Conservation (phyloP, 2,329 filamentous ascomycete genomes). For the Aspergillus hortae region DNA sequence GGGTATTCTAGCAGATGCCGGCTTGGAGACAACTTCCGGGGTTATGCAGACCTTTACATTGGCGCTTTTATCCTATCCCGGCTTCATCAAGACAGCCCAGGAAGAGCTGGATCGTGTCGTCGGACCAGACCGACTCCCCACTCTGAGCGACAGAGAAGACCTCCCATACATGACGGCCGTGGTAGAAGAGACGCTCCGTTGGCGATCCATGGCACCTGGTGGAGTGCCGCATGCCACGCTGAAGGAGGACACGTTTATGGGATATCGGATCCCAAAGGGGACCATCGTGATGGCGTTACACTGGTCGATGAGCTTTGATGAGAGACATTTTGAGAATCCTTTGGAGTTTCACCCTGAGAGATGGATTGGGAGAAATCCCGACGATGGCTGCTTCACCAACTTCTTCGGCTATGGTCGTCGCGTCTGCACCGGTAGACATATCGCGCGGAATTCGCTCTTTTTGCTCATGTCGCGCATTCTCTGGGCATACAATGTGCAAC, state of each 20-base stretch:
- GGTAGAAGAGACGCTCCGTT: constrained; percentile 28
- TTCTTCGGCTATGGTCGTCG: constrained; percentile 57
- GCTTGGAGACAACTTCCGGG: constrained; percentile 47
- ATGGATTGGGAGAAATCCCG: constrained; percentile 29
- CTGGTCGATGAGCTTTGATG: constrained; percentile 43
- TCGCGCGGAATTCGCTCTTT: constrained; percentile 38
- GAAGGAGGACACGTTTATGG: constrained; percentile 46
- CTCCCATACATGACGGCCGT: constrained; percentile 28
- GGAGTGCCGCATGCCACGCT: constrained; percentile 46
- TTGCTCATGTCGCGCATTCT: constrained; percentile 59
- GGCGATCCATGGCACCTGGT: constrained; percentile 36
- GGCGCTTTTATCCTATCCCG: constrained; percentile 43
- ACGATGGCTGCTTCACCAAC: constrained; percentile 52
- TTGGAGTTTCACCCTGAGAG: constrained; percentile 38
- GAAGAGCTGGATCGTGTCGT: constrained; percentile 33
- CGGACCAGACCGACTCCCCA: constrained; percentile 28
- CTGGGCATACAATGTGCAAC: constrained; percentile 28
- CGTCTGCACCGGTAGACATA: constrained; percentile 38
- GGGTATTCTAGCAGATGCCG: constrained; percentile 46
- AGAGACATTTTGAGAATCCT: constrained; percentile 36
- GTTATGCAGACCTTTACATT: constrained; percentile 48
- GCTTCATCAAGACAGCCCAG: constrained; percentile 39
- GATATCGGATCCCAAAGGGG: constrained; percentile 48
- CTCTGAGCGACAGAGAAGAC: constrained; percentile 20
- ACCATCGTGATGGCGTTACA: constrained; percentile 43